Evolutionary conservation across 1,284 basidiomycete genomes (phyloP), one percentile per base, ranked within the genome.

Genomic region (Microbotryum saponariae): DNA sequence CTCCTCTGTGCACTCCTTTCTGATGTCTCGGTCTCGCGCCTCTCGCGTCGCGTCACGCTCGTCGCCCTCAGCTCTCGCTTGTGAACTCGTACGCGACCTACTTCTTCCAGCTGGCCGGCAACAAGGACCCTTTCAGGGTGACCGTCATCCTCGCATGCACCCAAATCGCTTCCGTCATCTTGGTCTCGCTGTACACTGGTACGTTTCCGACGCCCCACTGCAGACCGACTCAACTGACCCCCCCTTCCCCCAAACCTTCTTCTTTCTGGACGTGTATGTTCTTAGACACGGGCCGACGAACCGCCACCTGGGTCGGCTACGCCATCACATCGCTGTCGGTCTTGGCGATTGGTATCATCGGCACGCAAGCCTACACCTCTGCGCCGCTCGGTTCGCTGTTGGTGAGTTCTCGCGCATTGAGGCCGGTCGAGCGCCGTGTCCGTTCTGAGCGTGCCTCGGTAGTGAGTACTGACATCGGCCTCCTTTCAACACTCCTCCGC

Each of bases 141-240:
- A 72, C 72, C 2, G 64, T 72, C 61, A 73, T 73, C 51, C 68
- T 73, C 33, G 65, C 70, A 31, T 71, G 69, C 51, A 66, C 66
- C 18, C 69, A 72, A 55, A 61, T 72, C 21, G 31, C 68, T 44
- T 59, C 62, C 1, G 58, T 67, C 37, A 49, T 69, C 21, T 23
- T 67, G 46, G 58, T 59, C 25, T 59, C 61, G 20, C 23, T 58
- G 0, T 50, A 63, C 9, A 64, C 67, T 18, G 33, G 33, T 37
- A 6, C 33, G 33, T 37, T 37, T 14, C 33, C 14, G 3, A 37
- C 33, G 25, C 25, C 25, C 25, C 25, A 25, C 25, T 37, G 9
- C 14, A 10, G 6, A 8, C 14, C 33, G 33, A 37, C 9, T 8
- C 14, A 14, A 37, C 33, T 9, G 6, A 37, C 33, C 33, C 33